Conservation (phyloP, 306 rosid species). For the Alnus glutinosa region DNA sequence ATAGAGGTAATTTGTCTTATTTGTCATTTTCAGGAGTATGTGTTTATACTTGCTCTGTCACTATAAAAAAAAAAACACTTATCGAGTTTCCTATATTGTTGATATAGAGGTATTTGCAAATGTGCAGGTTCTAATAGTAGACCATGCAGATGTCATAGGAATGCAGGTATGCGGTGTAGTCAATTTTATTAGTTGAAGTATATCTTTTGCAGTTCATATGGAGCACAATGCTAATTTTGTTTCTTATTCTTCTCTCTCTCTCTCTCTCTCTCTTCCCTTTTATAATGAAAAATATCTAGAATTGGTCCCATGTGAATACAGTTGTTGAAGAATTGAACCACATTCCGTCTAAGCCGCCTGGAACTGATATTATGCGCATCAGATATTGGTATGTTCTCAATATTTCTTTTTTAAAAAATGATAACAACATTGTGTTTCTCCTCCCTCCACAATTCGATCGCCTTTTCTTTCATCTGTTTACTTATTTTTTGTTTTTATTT, state of each 20-base stretch:
- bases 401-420: not conserved
- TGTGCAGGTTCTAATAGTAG: constrained; percentile 82
- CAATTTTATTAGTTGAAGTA: constrained; percentile 24
- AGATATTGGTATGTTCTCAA: constrained; percentile 63
- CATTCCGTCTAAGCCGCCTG: constrained; percentile 71
- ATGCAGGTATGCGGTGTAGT: constrained; percentile 69
- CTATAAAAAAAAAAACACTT: constrained; percentile 6
- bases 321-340: constrained; percentile 73
- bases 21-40: constrained; percentile 21
- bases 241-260: not conserved
- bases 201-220: constrained; percentile 24
- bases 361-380: constrained; percentile 87
- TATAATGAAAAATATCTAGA: constrained; percentile 44
- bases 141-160: constrained; percentile 89
- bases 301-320: constrained; percentile 71
- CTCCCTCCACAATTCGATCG: not conserved
- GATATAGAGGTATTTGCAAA: constrained; percentile 15
- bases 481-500: not conserved
- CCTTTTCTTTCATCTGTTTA: constrained; percentile 8
- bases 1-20: constrained; percentile 63
- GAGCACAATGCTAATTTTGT: constrained; percentile 7
- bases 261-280: constrained; percentile 1
- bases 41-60: constrained; percentile 20
- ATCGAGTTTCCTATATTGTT: constrained; percentile 8
- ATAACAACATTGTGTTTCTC: not conserved